Base-by-base conservation (phyloP, 345 rosid species). In the Isatis tinctoria region DNA sequence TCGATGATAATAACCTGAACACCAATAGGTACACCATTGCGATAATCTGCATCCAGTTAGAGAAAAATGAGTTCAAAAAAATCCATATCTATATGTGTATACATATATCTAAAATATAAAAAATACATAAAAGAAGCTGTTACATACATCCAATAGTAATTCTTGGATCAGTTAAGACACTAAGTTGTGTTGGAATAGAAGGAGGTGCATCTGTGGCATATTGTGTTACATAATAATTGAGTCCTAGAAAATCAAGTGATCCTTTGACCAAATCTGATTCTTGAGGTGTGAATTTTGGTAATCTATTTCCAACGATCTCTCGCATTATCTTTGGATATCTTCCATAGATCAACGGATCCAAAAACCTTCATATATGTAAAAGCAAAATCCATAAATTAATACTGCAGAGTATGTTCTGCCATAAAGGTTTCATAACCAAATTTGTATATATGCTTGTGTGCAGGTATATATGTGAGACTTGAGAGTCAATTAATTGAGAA, bases 191-290 rank as follows among this genome's bases (percentile, higher is more conserved):
- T 3, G 70, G 36, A 30, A 0, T 3, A 11, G 76, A 0, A 56
- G 72, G 35, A 33, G 66, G 45, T 13, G 67, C 14, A 14, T 70
- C 33, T 5, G 37, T 47, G 8, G 76, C 72, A 71, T 71, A 77
- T 36, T 59, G 58, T 33, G 76, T 71, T 36, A 59, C 40, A 36
- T 71, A 77, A 40, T 77, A 77, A 44, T 71, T 77, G 12, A 77
- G 32, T 5, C 77, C 77, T 6, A 77, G 56, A 59, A 72, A 77
- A 59, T 77, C 80, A 24, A 77, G 58, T 6, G 80, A 71, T 33
- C 73, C 80, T 39, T 66, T 71, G 10, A 71, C 43, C 8, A 77
- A n/a, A 3, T 33, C 65, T 1, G 76, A 72, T 35, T 77, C 60
- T 1, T 9, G 6, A 16, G 41, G 37, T 10, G 70, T 59, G 32